A percentile compares a stretch with the other conserved stretches of the same genome.
These are phyloP conservation scores for Sphagnum magellanicum DNA, from an alignment of 228 moss, liverwort and hornwort genomes.

Conservation along the genomic window DNA sequence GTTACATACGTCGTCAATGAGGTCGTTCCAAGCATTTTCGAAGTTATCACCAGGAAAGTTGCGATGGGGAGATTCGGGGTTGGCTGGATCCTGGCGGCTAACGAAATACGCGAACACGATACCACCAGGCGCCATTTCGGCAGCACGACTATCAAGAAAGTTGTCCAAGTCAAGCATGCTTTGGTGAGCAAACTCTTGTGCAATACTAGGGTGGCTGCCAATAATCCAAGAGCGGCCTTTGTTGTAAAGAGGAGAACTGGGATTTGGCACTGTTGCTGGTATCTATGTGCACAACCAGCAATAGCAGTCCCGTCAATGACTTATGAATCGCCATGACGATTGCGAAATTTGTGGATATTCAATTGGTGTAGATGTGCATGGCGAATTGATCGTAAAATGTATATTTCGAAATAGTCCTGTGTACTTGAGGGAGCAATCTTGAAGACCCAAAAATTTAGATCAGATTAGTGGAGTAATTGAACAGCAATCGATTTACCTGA, in stretches of 20 bases:
- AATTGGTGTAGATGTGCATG: too few relatives aligned
- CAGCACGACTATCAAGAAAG: constrained; percentile 20
- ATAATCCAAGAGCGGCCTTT: constrained; percentile 36
- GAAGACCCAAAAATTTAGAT: too few relatives aligned
- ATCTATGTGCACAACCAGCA: constrained; percentile 6
- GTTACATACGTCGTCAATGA: constrained; percentile 24
- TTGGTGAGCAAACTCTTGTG: constrained; percentile 24
- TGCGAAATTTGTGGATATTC: too few relatives aligned
- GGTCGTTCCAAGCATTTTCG: constrained; percentile 31
- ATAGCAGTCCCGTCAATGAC: too few relatives aligned
- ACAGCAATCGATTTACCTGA: too few relatives aligned
- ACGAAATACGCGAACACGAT: constrained; percentile 18
- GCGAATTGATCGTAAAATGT: too few relatives aligned
- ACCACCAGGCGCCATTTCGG: constrained; percentile 27
- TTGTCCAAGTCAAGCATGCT: constrained; percentile 26
- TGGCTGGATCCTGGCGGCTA: constrained; percentile 16
- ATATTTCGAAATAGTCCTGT: too few relatives aligned
- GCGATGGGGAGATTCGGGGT: constrained; percentile 25
- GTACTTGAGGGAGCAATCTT: too few relatives aligned
- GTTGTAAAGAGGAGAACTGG: constrained; percentile 27
- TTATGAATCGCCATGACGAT: too few relatives aligned
- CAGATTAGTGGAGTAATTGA: too few relatives aligned
- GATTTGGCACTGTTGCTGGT: constrained; percentile 21
- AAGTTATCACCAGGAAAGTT: constrained; percentile 25
- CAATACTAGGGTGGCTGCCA: constrained; percentile 22